Evolutionary conservation across 257 asterid species (phyloP), one percentile per base, ranked within the genome.

Genomic region (Vinca minor): DNA sequence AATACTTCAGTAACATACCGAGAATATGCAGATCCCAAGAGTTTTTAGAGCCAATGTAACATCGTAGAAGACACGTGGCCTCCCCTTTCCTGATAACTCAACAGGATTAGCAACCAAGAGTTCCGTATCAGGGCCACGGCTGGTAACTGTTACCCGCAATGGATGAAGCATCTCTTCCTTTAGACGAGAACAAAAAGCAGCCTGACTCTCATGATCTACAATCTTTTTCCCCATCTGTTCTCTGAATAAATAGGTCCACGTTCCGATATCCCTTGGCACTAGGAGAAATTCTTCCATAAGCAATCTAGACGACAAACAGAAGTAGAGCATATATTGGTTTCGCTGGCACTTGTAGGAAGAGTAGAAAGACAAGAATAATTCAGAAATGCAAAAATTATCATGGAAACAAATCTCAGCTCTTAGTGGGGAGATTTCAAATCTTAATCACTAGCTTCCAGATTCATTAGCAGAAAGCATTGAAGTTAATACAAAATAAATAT

Each of bases 61-160:
- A 41, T 81, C 83, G 25, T 72, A 71, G 46, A 81, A 78, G 26
- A 81, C 86, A 44, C 78, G 79, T 0, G 86, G 86, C 64, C 86
- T 76, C 62, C 86, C 86, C 66, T 73, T 73, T 63, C 81, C 83
- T 7, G 79, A 81, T 73, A 78, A 73, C 74, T 81, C 86, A 63
- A 75, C 86, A 35, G 86, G 86, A 66, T 81, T 81, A 9, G 86
- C 86, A 49, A 81, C 86, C 62, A 81, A 58, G 56, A 81, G 72
- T 71, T 81, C 83, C 31, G 83, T 75, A 68, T 81, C 86, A 44
- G 86, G 86, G 64, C 86, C 86, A 57, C 86, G 86, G 78, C 72
- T 81, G 44, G 75, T 45, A 44, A 81, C 67, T 63, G 81, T 73
- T 61, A 78, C 81, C 38, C 86, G 74, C 50, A 78, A 65, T 62